phyloP scores from a whole-genome alignment of 345 rosid species.

The Chamaenerion angustifolium region DNA sequence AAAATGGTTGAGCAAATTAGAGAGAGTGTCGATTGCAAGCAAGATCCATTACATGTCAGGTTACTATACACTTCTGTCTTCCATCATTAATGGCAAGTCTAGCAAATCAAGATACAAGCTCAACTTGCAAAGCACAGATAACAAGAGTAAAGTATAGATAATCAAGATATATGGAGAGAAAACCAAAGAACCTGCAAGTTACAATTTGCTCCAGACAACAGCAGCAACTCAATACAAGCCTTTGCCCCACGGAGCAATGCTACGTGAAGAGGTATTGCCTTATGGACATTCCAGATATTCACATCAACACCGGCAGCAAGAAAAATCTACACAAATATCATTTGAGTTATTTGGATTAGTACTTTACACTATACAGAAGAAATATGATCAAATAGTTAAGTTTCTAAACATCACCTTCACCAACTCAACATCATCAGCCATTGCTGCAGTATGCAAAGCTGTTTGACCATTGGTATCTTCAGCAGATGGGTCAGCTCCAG shows the following conservation, averaged over 20 bases:
- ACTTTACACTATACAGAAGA: not conserved
- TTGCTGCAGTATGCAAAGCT: constrained; percentile 83
- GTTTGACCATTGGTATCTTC: constrained; percentile 87
- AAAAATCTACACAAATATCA: constrained; percentile 43
- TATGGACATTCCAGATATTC: constrained; percentile 68
- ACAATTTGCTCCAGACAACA: constrained; percentile 76
- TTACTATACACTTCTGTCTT: too few species aligned
- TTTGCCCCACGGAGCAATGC: constrained; percentile 92
- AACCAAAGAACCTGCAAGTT: constrained; percentile 61
- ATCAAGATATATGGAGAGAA: constrained; percentile 2
- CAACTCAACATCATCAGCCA: constrained; percentile 81
- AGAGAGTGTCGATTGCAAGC: not conserved
- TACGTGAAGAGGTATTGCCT: constrained; percentile 85
- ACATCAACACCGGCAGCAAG: constrained; percentile 95
- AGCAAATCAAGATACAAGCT: constrained; percentile 1
- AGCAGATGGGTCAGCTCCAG: constrained; percentile 87
- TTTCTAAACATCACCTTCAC: constrained; percentile 36
- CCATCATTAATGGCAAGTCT: too few species aligned
- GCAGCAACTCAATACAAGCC: constrained; percentile 73
- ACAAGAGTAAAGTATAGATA: not conserved
- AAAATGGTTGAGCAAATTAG: constrained; percentile 11
- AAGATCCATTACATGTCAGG: too few species aligned
- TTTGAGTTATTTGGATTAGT: constrained; percentile 1
- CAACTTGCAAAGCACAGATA: not conserved
- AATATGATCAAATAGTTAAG: not conserved